These are phyloP conservation scores for Elymus sibiricus DNA, from an alignment of 176 grass and related monocot genomes.

Conservation along the genomic window DNA sequence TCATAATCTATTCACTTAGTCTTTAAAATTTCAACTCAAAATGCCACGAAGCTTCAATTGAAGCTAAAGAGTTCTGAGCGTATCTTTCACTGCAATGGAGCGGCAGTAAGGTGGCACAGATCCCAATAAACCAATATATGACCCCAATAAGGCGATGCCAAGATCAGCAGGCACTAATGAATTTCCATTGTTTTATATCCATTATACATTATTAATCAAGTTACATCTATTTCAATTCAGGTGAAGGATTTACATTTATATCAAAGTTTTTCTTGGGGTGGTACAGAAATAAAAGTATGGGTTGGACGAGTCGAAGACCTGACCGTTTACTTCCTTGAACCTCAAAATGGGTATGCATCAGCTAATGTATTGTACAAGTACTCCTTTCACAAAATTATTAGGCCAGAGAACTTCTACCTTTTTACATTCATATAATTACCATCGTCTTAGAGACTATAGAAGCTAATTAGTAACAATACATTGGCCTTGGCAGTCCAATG, in stretches of 20 bases:
- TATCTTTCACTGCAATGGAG: not conserved
- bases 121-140: not conserved
- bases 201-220: not conserved
- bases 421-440: not conserved
- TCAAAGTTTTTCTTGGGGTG: constrained; percentile 53
- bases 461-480: not conserved
- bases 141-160: not conserved
- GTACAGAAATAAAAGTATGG: constrained; percentile 88
- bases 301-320: constrained; percentile 69
- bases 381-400: not conserved
- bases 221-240: constrained; percentile 42
- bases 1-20: not conserved
- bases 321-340: constrained; percentile 90
- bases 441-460: no score
- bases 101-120: not conserved
- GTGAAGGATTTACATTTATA: constrained; percentile 61
- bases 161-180: not conserved
- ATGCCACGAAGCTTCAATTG: not conserved
- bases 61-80: not conserved
- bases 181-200: constrained; percentile 1
- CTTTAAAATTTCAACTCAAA: not conserved
- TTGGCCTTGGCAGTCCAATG: constrained; percentile 2
- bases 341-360: constrained; percentile 72
- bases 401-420: not conserved
- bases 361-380: not conserved